A percentile compares a stretch with the other conserved stretches of the same genome.
Conservation (phyloP, 75 land plant genomes). For the Pinus albicaulis region DNA sequence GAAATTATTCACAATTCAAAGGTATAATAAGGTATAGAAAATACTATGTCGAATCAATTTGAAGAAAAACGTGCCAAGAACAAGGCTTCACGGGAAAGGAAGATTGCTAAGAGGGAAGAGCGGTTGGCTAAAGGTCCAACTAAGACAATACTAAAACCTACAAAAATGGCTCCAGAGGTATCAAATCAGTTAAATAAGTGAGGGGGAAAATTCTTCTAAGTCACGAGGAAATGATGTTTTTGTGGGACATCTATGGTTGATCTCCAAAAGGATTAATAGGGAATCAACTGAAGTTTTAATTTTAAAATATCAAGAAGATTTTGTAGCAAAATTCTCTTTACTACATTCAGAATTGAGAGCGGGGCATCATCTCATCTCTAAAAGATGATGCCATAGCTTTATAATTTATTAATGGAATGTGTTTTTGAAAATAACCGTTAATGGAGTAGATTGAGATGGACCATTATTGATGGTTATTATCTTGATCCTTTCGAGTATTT, state of each 20-base stretch:
- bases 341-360: too few species aligned
- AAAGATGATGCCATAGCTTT: too few species aligned
- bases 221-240: neutral
- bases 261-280: neutral
- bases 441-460: too few species aligned
- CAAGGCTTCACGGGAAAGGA: constrained; percentile 64
- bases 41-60: constrained; percentile 56
- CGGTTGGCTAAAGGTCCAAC: constrained; percentile 23
- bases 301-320: neutral
- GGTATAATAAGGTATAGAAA: constrained; percentile 68
- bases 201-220: neutral
- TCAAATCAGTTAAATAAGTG: constrained; percentile 6
- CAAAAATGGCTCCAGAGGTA: neutral
- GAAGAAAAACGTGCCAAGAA: constrained; percentile 58
- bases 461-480: too few species aligned
- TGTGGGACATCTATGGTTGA: neutral
- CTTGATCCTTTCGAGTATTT: too few species aligned
- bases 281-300: neutral
- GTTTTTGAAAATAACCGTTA: too few species aligned
- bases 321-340: neutral
- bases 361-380: too few species aligned
- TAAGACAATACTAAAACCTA: neutral
- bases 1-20: constrained; percentile 72
- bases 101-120: constrained; percentile 60
- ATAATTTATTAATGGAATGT: too few species aligned